phyloP scores from a whole-genome alignment of 257 asterid species.

The Schizonepeta tenuifolia region DNA sequence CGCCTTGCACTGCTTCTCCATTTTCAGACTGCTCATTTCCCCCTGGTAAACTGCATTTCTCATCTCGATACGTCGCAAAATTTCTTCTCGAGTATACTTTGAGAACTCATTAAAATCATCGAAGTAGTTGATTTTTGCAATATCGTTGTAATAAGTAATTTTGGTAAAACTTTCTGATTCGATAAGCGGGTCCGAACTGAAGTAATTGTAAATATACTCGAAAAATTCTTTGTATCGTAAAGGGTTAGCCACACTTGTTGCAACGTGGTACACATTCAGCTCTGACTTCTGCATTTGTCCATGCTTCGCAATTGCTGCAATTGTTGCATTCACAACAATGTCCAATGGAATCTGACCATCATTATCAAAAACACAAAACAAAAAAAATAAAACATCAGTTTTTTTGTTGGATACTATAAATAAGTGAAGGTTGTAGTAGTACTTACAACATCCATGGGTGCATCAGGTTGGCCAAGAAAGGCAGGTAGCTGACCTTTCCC shows the following conservation, averaged over 20 bases:
- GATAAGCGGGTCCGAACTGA: constrained; percentile 9
- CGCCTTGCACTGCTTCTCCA: constrained; percentile 4
- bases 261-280: constrained; percentile 28
- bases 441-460: constrained; percentile 31
- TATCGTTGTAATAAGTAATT: background rate
- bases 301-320: constrained; percentile 44
- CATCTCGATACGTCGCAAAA: background rate
- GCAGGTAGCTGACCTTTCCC: constrained; percentile 38
- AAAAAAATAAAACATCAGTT: too few species aligned
- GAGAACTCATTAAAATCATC: constrained; percentile 26
- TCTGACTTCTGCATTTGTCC: constrained; percentile 5
- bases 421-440: background rate
- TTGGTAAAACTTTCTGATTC: background rate
- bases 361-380: background rate
- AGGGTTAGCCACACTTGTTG: constrained; percentile 23
- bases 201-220: constrained; percentile 19
- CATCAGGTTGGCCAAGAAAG: constrained; percentile 16
- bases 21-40: background rate
- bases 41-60: background rate
- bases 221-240: background rate
- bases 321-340: constrained; percentile 37
- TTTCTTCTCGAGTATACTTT: constrained; percentile 25
- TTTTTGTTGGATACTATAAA: too few species aligned
- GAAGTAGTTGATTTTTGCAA: constrained; percentile 7
- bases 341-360: constrained; percentile 38